A percentile compares a stretch with the other conserved stretches of the same genome.
Evolutionary conservation across 768 basidiomycete species (phyloP).

Genomic region (Collybia mongolica): DNA sequence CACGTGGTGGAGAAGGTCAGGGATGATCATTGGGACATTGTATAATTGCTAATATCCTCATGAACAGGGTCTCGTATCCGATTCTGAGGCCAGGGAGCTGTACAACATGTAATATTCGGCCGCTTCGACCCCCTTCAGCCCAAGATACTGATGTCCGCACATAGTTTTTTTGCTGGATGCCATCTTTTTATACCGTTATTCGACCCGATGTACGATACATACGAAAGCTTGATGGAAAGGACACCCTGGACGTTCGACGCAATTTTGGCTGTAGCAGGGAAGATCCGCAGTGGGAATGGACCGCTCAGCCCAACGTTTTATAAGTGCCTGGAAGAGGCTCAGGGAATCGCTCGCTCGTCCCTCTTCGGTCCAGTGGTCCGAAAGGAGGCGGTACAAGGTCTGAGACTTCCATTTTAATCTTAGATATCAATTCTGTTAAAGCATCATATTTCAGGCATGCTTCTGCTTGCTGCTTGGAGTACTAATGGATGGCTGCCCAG

Average conservation of each 20-base stretch:
- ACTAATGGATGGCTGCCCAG: conserved; percentile 94
- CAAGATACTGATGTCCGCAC: conserved; percentile 33
- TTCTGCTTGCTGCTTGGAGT: conserved; percentile 90
- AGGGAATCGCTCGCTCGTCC: conserved; percentile 91
- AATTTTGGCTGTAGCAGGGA: conserved; percentile 87
- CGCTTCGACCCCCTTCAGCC: conserved; percentile 23
- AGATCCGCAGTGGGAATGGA: conserved; percentile 88
- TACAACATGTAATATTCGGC: conserved; percentile 75
- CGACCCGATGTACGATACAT: conserved; percentile 91
- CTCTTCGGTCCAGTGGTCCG: conserved; percentile 91
- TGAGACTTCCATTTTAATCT: conserved; percentile 18
- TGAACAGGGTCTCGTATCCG: conserved; percentile 76
- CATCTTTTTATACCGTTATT: conserved; percentile 96
- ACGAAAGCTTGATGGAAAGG: conserved; percentile 87
- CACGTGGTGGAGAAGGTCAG: conserved; percentile 84
- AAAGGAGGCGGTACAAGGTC: conserved; percentile 94
- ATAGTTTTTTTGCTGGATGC: conserved; percentile 93
- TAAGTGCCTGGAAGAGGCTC: conserved; percentile 90
- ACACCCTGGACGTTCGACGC: conserved; percentile 96
- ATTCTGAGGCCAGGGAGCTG: conserved; percentile 84
- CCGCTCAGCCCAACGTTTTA: conserved; percentile 85
- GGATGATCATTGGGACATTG: conserved; percentile 3
- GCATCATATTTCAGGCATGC: conserved; percentile 61
- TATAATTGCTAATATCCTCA: conserved; percentile 2
- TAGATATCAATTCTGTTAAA: conserved; percentile 12